Evolutionary conservation across 2,329 filamentous ascomycete genomes (phyloP).

Genomic region (Fusarium veterinarium): DNA sequence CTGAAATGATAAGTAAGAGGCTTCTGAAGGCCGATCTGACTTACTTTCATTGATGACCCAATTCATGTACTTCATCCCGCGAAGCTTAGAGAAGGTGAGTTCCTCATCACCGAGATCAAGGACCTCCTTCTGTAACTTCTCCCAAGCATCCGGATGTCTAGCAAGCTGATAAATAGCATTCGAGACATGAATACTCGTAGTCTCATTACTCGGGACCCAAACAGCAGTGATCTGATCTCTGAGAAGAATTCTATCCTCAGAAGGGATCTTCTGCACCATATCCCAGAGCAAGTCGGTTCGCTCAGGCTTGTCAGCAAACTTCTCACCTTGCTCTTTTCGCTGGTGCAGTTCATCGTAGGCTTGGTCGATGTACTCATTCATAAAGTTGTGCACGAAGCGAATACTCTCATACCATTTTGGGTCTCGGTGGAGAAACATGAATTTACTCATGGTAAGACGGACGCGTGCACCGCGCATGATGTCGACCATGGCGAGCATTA

Average conservation of each 20-base stretch:
- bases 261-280: not conserved
- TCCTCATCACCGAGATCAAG: not conserved
- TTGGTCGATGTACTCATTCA: constrained; percentile 4
- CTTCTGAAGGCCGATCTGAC: accelerated
- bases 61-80: not conserved
- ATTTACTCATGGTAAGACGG: not conserved
- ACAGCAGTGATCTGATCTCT: not conserved
- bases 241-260: not conserved
- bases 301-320: not conserved
- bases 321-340: not conserved
- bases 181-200: not conserved
- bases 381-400: not conserved
- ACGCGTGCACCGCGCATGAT: constrained; percentile 8
- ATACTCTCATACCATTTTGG: constrained; percentile 10
- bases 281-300: not conserved
- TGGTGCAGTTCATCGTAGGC: not conserved
- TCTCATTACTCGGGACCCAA: constrained; percentile 3
- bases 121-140: not conserved
- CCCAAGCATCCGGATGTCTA: not conserved
- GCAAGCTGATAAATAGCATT: constrained; percentile 1
- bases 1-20: accelerated
- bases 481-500: constrained; percentile 4
- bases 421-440: not conserved
- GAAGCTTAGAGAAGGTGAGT: not conserved
- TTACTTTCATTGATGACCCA: not conserved